Base-by-base conservation (phyloP, 2,329 filamentous ascomycete genomes). In the Grosmannia serpens region DNA sequence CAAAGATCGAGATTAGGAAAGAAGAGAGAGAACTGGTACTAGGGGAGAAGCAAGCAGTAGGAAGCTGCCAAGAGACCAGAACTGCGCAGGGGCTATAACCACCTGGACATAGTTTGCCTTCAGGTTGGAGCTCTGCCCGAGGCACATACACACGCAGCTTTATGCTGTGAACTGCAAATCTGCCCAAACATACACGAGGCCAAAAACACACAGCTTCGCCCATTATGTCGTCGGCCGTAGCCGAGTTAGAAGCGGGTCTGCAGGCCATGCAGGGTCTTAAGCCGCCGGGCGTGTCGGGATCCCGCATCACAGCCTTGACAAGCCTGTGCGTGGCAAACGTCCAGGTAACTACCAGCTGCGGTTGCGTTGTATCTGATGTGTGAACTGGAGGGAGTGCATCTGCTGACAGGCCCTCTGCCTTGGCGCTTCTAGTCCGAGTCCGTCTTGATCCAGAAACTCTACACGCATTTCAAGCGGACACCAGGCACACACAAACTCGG, bases 401-500 rank as follows among this genome's bases (percentile, higher is more conserved):
- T 50, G 22, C 55, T 51, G 13, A 41, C 24, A 31, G 20, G 33
- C 11, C 10, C 24, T 46, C 10, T 53, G 35, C 29, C 24, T 35
- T 46, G n/a, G 53, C 61, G 17, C 20, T n/a, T 57, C 55, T 76
- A 96, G 94, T 92, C 88, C 74, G 92, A 97, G 77, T 94, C 90
- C 58, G 85, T 91, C 67, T 85, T 99, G 69, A 89, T 97, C 67
- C 91, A 96, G 73, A 96, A 95, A 73, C 87, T 99, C 69, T 96
- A 89, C 76, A 95, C 91, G 65, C 91, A 96, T 70, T 95, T 97
- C 81, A 96, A 95, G 75, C 95, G 94, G 75, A 87, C 91, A 65
- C 89, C 90, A 61, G 85, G 85, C 71, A 95, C 91, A 71, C 92
- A 99, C 83, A 99, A 99, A 77, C 83, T 99, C 74, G 94, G 94